A percentile compares a stretch with the other conserved stretches of the same genome.
These are phyloP conservation scores for Apium graveolens DNA, from an alignment of 129 eudicot genomes.

Conservation along the genomic window DNA sequence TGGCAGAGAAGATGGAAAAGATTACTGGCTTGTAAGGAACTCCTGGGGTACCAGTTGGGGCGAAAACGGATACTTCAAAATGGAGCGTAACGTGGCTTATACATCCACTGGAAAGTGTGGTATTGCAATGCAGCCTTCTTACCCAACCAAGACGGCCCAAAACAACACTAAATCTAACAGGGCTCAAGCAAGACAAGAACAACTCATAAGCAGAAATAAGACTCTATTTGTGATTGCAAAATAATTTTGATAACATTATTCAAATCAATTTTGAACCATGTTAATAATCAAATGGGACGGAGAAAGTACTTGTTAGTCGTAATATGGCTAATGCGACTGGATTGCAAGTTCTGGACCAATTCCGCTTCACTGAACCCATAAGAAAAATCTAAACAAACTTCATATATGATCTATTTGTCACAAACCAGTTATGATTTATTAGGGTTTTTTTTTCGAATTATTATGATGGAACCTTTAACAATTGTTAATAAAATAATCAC, in stretches of 20 bases:
- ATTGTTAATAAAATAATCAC: no score
- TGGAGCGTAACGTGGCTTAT: constrained; percentile 48
- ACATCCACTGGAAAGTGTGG: constrained; percentile 66
- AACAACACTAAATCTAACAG: constrained; percentile 20
- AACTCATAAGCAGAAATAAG: constrained; percentile 35
- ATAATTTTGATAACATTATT: no score
- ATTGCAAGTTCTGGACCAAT: neutral
- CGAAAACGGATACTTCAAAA: constrained; percentile 62
- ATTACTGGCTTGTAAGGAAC: constrained; percentile 84
- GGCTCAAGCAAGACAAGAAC: neutral
- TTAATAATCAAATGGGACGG: no score
- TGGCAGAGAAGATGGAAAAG: constrained; percentile 62
- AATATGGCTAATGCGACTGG: neutral
- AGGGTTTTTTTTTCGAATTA: neutral
- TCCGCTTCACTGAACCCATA: neutral
- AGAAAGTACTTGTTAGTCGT: neutral
- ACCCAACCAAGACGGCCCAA: constrained; percentile 48
- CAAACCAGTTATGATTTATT: neutral
- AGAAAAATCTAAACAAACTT: neutral
- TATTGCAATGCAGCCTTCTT: constrained; percentile 68
- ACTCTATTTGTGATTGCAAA: neutral
- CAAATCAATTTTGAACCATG: no score
- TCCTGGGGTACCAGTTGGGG: constrained; percentile 94
- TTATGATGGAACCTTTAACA: neutral
- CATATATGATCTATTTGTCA: neutral